phyloP scores from a whole-genome alignment of 768 basidiomycete genomes.

The Arthromyces matolae region DNA sequence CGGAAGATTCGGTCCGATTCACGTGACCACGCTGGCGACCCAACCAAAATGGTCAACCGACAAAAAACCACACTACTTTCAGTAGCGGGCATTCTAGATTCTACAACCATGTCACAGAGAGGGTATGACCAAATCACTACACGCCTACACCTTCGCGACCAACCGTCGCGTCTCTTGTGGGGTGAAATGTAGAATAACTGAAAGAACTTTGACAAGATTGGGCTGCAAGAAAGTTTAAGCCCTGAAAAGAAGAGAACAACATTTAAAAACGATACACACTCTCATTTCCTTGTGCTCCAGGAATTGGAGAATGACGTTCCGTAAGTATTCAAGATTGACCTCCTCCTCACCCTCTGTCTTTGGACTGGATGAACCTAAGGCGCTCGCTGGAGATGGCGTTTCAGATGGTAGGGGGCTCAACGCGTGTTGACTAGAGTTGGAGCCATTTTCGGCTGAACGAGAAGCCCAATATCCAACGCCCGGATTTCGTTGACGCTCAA shows the following conservation, averaged over 20 bases:
- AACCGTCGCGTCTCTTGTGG: slow-evolving; percentile 90
- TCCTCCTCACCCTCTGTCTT: slow-evolving; percentile 72
- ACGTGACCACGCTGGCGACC: too few species aligned
- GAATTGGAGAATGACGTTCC: slow-evolving; percentile 96
- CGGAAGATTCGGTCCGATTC: too few species aligned
- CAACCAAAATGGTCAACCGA: too few species aligned
- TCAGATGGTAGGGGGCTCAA: slow-evolving; percentile 28
- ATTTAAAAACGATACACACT: slow-evolving; percentile 55
- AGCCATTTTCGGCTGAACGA: slow-evolving; percentile 35
- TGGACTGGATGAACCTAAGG: slow-evolving; percentile 31
- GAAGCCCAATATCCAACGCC: slow-evolving; percentile 91
- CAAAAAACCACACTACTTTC: too few species aligned
- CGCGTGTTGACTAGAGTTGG: slow-evolving; percentile 39
- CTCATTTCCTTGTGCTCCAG: slow-evolving; percentile 98
- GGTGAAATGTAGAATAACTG: slow-evolving; percentile 90
- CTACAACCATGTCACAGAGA: too few species aligned
- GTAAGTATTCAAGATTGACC: slow-evolving; percentile 90
- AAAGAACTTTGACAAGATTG: slow-evolving; percentile 78
- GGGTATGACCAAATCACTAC: too few species aligned
- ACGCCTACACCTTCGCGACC: slow-evolving; percentile 71
- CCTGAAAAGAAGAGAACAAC: not conserved
- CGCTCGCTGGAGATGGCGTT: slow-evolving; percentile 23
- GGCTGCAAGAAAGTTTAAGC: slow-evolving; percentile 9
- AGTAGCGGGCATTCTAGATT: too few species aligned
- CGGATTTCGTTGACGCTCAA: slow-evolving; percentile 89